Evolutionary conservation across 768 basidiomycete genomes (phyloP).

Genomic region (Hemileccinum impolitum): DNA sequence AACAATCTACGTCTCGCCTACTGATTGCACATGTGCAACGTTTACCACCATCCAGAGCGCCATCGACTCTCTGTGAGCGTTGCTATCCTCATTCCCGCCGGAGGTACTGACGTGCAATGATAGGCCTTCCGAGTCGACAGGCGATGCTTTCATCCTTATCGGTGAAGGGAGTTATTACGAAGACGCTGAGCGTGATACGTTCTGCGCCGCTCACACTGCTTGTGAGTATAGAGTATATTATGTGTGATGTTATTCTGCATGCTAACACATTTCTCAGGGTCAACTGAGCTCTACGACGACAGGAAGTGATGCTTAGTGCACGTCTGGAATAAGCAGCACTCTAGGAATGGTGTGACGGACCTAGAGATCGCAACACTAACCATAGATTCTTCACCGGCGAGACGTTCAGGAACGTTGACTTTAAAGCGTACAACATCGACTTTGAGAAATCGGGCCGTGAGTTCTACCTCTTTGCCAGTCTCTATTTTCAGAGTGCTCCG

Average conservation of each 20-base stretch:
- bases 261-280: conserved; percentile 34
- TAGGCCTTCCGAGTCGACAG: conserved; percentile 44
- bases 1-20: conserved; percentile 57
- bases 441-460: conserved; percentile 1
- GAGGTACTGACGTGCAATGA: neutral
- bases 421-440: neutral
- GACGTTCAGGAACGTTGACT: neutral
- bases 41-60: conserved; percentile 55
- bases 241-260: neutral
- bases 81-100: neutral
- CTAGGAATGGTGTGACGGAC: conserved; percentile 46
- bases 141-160: conserved; percentile 48
- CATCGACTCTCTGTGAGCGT: conserved; percentile 51
- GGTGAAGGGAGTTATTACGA: conserved; percentile 60
- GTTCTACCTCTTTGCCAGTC: neutral
- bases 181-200: conserved; percentile 53
- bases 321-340: conserved; percentile 48
- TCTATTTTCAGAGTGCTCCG: neutral
- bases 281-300: conserved; percentile 44
- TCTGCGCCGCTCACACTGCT: conserved; percentile 53
- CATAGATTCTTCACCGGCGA: conserved; percentile 39
- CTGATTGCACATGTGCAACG: conserved; percentile 38
- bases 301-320: conserved; percentile 45
- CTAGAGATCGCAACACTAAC: conserved; percentile 56
- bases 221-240: conserved; percentile 35